Conservation (phyloP, 768 basidiomycete genomes). For the Russula sp. region DNA sequence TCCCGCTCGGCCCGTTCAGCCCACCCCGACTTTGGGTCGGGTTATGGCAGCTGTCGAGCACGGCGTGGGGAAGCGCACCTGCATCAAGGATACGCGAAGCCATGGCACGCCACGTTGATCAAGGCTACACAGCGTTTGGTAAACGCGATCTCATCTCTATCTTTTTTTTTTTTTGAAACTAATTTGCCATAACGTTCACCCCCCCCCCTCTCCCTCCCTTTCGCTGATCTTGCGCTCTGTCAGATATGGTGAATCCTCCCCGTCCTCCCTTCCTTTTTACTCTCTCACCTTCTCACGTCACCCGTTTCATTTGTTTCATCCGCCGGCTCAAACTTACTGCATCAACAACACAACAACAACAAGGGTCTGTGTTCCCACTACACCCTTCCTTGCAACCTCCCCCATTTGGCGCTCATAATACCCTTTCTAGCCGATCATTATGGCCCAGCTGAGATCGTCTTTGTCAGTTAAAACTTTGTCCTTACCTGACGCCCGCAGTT, state of each 20-base stretch:
- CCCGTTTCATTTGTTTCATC: background rate
- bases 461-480: conserved; percentile 43
- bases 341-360: too few relatives aligned
- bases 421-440: conserved; percentile 74
- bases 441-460: conserved; percentile 77
- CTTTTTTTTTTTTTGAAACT: too few relatives aligned
- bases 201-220: background rate
- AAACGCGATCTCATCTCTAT: conserved; percentile 23
- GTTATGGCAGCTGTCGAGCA: conserved; percentile 83
- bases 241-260: conserved; percentile 55
- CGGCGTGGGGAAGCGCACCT: conserved; percentile 78
- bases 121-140: conserved; percentile 67
- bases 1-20: conserved; percentile 53
- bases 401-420: conserved; percentile 10
- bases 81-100: conserved; percentile 60
- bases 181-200: too few relatives aligned
- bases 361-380: conserved; percentile 8
- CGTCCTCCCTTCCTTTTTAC: background rate
- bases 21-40: conserved; percentile 72
- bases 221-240: conserved; percentile 19
- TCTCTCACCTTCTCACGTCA: conserved; percentile 6
- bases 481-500: background rate
- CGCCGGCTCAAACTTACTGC: too few relatives aligned
- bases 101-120: conserved; percentile 61
- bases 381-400: accelerated